phyloP scores from a whole-genome alignment of 495 filamentous ascomycete genomes.

The Daldinia bambusicola region DNA sequence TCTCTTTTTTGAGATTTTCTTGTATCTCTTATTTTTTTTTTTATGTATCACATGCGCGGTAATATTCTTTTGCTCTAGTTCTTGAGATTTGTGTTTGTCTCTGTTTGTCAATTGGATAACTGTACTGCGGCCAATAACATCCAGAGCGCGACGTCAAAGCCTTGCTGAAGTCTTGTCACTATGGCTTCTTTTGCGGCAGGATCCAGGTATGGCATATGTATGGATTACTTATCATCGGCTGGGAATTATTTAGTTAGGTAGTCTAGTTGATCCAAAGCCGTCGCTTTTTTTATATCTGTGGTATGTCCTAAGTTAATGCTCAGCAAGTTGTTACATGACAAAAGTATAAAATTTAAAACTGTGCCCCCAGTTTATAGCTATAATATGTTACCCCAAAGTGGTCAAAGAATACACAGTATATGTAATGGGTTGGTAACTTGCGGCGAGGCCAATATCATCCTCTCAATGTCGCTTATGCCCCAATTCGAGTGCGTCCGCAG shows the following conservation, averaged over 20 bases:
- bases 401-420: conserved; percentile 4
- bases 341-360: neutral
- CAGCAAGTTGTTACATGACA: neutral
- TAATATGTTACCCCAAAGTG: neutral
- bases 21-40: no score
- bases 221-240: no score
- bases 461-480: neutral
- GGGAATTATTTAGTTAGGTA: no score
- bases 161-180: no score
- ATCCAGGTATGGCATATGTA: no score
- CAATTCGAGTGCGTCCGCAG: neutral
- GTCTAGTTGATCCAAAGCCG: neutral
- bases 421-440: neutral
- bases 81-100: no score
- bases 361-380: neutral
- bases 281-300: neutral
- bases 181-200: no score
- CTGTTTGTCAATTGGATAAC: no score
- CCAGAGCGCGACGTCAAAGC: no score
- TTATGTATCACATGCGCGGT: no score
- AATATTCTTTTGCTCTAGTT: no score
- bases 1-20: neutral
- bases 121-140: no score
- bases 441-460: neutral
- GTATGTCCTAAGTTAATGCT: neutral